phyloP scores from a whole-genome alignment of 2,329 filamentous ascomycete genomes.

The Epichloe glyceriae region DNA sequence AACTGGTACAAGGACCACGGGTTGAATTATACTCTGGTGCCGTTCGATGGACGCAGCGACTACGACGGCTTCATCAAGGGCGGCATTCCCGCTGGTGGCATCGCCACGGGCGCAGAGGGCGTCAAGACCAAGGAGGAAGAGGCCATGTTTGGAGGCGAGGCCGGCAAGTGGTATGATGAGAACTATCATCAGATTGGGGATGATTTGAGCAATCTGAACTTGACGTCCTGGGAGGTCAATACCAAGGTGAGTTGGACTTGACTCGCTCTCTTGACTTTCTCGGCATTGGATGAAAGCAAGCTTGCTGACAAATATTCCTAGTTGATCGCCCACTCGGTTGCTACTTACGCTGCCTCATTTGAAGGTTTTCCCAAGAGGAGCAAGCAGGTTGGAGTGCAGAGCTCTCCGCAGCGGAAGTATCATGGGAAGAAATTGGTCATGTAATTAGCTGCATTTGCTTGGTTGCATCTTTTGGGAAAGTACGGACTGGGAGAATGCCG shows the following conservation, averaged over 20 bases:
- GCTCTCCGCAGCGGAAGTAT: conserved; percentile 29
- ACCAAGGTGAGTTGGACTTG: conserved; percentile 33
- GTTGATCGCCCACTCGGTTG: conserved; percentile 61
- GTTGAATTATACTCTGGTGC: conserved; percentile 55
- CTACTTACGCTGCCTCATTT: conserved; percentile 53
- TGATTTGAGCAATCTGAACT: conserved; percentile 42
- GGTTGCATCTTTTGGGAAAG: too few species aligned
- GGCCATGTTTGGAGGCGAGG: conserved; percentile 56
- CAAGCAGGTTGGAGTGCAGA: conserved; percentile 13
- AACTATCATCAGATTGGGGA: conserved; percentile 53
- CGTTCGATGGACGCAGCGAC: conserved; percentile 69
- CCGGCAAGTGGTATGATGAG: conserved; percentile 45
- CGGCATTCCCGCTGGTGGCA: conserved; percentile 61
- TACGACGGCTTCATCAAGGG: conserved; percentile 65
- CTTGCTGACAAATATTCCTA: conserved; percentile 12
- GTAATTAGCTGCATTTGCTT: conserved; percentile 16
- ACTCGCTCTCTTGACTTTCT: conserved; percentile 8
- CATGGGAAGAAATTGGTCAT: conserved; percentile 35
- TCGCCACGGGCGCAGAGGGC: conserved; percentile 66
- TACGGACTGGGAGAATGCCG: too few species aligned
- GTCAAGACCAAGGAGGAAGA: conserved; percentile 58
- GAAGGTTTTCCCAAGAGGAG: conserved; percentile 49
- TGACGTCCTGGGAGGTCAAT: conserved; percentile 48
- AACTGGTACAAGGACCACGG: conserved; percentile 51
- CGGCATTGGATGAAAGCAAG: not conserved